Percentiles rank a stretch among this genome's conserved stretches.
phyloP scores from a whole-genome alignment of 805 yeast species.

The Candida sphagnicola region DNA sequence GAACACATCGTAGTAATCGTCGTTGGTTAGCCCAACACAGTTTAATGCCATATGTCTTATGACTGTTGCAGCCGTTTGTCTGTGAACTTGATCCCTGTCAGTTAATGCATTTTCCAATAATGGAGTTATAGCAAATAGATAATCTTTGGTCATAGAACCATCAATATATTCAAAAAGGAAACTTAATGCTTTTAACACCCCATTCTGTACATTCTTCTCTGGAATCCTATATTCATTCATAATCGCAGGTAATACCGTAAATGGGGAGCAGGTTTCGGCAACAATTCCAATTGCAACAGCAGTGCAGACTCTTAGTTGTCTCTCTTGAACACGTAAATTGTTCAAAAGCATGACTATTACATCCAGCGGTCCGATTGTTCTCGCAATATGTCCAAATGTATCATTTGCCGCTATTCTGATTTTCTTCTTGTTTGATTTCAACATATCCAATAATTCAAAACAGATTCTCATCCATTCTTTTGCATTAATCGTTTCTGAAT shows the following conservation, averaged over 20 bases:
- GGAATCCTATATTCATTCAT: constrained; percentile 95
- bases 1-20: constrained; percentile 61
- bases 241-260: constrained; percentile 87
- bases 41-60: constrained; percentile 78
- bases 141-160: constrained; percentile 67
- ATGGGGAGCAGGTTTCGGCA: constrained; percentile 90
- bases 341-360: constrained; percentile 79
- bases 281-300: constrained; percentile 98
- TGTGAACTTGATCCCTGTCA: constrained; percentile 85
- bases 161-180: constrained; percentile 92
- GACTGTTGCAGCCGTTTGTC: constrained; percentile 93
- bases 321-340: constrained; percentile 86
- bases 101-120: constrained; percentile 84
- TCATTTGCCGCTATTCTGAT: constrained; percentile 82
- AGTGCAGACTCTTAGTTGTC: constrained; percentile 93
- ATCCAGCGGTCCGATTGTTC: constrained; percentile 94
- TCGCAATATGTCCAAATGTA: constrained; percentile 88
- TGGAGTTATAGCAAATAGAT: constrained; percentile 75
- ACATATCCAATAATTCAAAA: constrained; percentile 83
- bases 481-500: constrained; percentile 80
- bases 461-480: constrained; percentile 98
- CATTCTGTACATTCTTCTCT: constrained; percentile 90
- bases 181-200: constrained; percentile 85
- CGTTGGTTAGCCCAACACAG: constrained; percentile 69
- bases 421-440: constrained; percentile 72